These are phyloP conservation scores for Trichoderma endophyticum DNA, from an alignment of 2,329 filamentous ascomycete genomes.

Conservation along the genomic window DNA sequence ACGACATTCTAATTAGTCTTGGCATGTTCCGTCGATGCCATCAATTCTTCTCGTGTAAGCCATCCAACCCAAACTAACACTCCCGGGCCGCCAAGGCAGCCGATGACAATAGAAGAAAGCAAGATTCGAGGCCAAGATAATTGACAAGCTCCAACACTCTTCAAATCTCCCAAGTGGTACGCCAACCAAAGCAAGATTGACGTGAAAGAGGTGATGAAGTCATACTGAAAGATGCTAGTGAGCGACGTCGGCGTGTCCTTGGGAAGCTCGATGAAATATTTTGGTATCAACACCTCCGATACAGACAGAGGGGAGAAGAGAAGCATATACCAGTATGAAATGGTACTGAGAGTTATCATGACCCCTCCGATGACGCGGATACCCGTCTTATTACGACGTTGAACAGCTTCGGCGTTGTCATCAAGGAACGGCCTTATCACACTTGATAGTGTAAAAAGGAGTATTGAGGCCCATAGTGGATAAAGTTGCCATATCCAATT, in stretches of 20 bases:
- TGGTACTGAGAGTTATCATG: slow-evolving; percentile 16
- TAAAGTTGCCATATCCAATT: slow-evolving; percentile 34
- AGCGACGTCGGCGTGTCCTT: slow-evolving; percentile 19
- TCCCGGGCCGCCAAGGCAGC: slow-evolving; percentile 7
- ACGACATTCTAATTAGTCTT: background rate
- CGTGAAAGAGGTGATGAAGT: slow-evolving; percentile 25
- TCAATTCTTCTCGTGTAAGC: slow-evolving; percentile 8
- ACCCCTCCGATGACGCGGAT: background rate
- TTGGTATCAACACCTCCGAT: slow-evolving; percentile 25
- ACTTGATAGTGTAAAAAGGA: slow-evolving; percentile 21
- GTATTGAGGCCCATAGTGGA: slow-evolving; percentile 26
- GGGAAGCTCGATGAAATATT: slow-evolving; percentile 24
- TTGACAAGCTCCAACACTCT: slow-evolving; percentile 19
- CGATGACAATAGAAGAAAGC: background rate
- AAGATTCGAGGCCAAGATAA: slow-evolving; percentile 14
- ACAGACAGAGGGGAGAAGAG: slow-evolving; percentile 5
- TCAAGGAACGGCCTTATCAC: background rate
- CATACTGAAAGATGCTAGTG: slow-evolving; percentile 28
- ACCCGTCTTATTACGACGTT: background rate
- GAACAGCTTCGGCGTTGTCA: background rate
- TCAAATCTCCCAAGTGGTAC: slow-evolving; percentile 26
- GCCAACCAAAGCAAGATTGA: slow-evolving; percentile 27
- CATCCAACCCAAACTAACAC: slow-evolving; percentile 5
- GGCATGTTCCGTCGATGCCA: background rate
- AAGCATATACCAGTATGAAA: slow-evolving; percentile 24